These are phyloP conservation scores for Cutaneotrichosporon daszewskae DNA, from an alignment of 1,284 basidiomycete species.

Conservation along the genomic window DNA sequence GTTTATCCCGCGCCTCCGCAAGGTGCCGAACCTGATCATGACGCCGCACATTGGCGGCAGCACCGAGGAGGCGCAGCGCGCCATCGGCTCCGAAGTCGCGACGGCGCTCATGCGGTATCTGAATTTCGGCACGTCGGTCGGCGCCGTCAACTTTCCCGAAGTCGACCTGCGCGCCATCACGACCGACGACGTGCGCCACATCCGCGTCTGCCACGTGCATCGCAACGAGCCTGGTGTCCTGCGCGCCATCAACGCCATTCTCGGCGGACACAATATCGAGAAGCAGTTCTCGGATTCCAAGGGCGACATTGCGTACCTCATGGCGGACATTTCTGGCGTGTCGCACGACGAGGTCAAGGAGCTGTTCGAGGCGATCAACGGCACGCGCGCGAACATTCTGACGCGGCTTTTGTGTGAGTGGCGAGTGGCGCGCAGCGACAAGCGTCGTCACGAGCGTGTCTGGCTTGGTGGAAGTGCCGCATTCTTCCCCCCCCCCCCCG, in stretches of 20 bases:
- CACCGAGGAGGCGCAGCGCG: slow-evolving; percentile 95
- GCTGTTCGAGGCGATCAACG: slow-evolving; percentile 75
- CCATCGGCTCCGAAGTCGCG: slow-evolving; percentile 95
- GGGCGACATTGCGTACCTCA: slow-evolving; percentile 75
- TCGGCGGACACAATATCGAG: slow-evolving; percentile 95
- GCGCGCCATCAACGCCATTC: slow-evolving; percentile 82
- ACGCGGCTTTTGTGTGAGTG: slow-evolving; percentile 77
- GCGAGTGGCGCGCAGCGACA: too few species aligned
- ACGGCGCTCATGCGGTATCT: slow-evolving; percentile 81
- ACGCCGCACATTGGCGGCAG: slow-evolving; percentile 98
- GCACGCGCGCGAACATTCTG: slow-evolving; percentile 77
- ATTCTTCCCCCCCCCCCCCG: too few species aligned
- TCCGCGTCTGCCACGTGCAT: slow-evolving; percentile 95
- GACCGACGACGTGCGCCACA: slow-evolving; percentile 66
- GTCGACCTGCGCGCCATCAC: slow-evolving; percentile 92
- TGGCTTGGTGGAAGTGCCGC: too few species aligned
- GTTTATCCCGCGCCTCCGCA: slow-evolving; percentile 69
- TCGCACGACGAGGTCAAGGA: slow-evolving; percentile 73
- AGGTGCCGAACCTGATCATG: slow-evolving; percentile 80
- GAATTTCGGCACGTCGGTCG: slow-evolving; percentile 82
- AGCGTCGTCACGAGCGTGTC: too few species aligned
- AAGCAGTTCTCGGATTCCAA: slow-evolving; percentile 98
- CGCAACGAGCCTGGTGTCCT: slow-evolving; percentile 97
- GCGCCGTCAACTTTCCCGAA: slow-evolving; percentile 98
- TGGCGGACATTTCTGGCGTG: slow-evolving; percentile 93